phyloP scores from a whole-genome alignment of 495 filamentous ascomycete genomes.

The Aspergillus ostianus region DNA sequence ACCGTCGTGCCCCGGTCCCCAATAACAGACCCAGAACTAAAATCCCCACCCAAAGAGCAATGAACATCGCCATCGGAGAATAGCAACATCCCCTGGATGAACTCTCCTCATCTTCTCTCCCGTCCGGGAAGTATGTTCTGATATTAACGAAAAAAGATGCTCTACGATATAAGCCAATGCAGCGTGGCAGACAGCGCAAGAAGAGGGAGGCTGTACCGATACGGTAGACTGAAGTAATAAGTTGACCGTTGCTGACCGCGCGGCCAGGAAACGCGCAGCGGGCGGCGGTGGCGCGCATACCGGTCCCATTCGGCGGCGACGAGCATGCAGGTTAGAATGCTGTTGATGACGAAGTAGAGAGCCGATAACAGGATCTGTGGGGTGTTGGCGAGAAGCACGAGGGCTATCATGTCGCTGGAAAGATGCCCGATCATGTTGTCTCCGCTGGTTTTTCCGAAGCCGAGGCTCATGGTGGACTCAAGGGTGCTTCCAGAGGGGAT shows the following conservation, averaged over 20 bases:
- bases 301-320: conserved; percentile 24
- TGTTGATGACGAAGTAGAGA: conserved; percentile 38
- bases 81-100: neutral
- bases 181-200: conserved; percentile 19
- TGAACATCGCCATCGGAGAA: neutral
- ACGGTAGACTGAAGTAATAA: conserved; percentile 43
- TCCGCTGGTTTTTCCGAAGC: neutral
- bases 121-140: conserved; percentile 2
- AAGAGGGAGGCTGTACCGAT: conserved; percentile 39
- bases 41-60: conserved; percentile 4
- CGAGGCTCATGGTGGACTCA: neutral
- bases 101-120: neutral
- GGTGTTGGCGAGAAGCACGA: conserved; percentile 18
- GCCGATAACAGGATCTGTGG: conserved; percentile 34
- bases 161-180: conserved; percentile 44
- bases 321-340: conserved; percentile 35
- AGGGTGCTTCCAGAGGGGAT: neutral
- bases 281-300: conserved; percentile 25
- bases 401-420: neutral
- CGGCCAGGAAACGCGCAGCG: conserved; percentile 38
- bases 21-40: neutral
- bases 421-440: neutral
- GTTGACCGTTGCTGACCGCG: conserved; percentile 35
- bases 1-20: neutral
- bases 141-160: conserved; percentile 29